Evolutionary conservation across 352 stramenopile genomes (phyloP).

Genomic region (Phytophthora kernoviae): DNA sequence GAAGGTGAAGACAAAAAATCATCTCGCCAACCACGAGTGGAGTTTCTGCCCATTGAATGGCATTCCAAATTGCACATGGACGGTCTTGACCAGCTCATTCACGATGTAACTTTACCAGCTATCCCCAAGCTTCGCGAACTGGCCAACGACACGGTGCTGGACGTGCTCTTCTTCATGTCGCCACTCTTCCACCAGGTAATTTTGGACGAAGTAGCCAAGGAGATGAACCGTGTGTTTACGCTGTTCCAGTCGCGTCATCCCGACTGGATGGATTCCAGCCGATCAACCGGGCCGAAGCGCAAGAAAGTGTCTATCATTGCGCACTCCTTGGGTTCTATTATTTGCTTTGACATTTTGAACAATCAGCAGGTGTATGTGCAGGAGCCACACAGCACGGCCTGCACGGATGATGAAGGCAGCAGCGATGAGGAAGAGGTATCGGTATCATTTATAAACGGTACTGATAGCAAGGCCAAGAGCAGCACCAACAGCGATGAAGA

Average conservation of each 20-base stretch:
- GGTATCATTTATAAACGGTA: constrained; percentile 16
- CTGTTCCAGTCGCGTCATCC: constrained; percentile 74
- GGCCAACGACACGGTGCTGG: constrained; percentile 92
- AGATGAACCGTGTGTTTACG: constrained; percentile 91
- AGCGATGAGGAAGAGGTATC: constrained; percentile 39
- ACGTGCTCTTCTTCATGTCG: constrained; percentile 94
- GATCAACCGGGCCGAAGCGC: constrained; percentile 19
- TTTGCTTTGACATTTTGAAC: constrained; percentile 92
- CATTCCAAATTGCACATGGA: constrained; percentile 88
- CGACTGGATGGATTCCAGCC: constrained; percentile 41
- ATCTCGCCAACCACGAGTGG: constrained; percentile 42
- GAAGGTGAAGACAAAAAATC: constrained; percentile 10
- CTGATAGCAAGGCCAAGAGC: constrained; percentile 20
- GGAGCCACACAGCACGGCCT: constrained; percentile 24
- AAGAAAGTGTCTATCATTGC: constrained; percentile 89
- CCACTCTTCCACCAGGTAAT: constrained; percentile 93
- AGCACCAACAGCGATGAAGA: constrained; percentile 24
- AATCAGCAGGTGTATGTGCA: constrained; percentile 62
- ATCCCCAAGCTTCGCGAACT: constrained; percentile 93
- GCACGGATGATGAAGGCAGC: constrained; percentile 43
- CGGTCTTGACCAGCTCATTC: constrained; percentile 69
- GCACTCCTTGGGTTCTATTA: constrained; percentile 91
- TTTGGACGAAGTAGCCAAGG: constrained; percentile 88
- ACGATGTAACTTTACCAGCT: constrained; percentile 74
- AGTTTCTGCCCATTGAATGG: constrained; percentile 89